A percentile compares a stretch with the other conserved stretches of the same genome.
These are phyloP conservation scores for Aureobasidium uvarum DNA, from an alignment of 2,329 filamentous ascomycete genomes.

Conservation along the genomic window DNA sequence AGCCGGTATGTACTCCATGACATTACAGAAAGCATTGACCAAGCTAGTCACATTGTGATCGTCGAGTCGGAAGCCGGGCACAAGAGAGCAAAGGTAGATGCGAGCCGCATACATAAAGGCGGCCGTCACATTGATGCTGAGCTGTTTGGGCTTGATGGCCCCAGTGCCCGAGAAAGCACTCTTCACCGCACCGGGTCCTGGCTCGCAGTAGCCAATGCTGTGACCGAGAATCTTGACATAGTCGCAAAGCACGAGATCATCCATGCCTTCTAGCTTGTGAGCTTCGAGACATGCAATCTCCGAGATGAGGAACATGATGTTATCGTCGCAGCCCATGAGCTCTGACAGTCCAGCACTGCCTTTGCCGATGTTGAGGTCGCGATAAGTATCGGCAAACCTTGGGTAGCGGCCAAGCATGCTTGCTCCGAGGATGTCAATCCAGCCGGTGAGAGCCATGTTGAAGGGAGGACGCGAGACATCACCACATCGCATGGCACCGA, in stretches of 20 bases:
- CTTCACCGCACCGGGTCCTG: constrained; percentile 40
- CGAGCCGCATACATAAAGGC: constrained; percentile 90
- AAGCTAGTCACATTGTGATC: constrained; percentile 73
- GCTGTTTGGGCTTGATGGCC: constrained; percentile 74
- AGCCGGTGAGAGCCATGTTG: constrained; percentile 90
- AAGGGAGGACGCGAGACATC: constrained; percentile 65
- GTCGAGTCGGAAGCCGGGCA: constrained; percentile 78
- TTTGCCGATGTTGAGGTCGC: constrained; percentile 76
- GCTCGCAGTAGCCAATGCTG: constrained; percentile 80
- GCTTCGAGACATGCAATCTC: constrained; percentile 96
- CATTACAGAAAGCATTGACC: constrained; percentile 71
- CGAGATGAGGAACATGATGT: constrained; percentile 96
- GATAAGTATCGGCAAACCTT: constrained; percentile 89
- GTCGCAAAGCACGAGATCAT: constrained; percentile 80
- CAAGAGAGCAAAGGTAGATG: constrained; percentile 94
- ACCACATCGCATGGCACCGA: constrained; percentile 48
- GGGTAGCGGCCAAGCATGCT: constrained; percentile 88
- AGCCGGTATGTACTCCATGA: constrained; percentile 77
- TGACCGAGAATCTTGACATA: constrained; percentile 86
- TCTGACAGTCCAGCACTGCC: constrained; percentile 74
- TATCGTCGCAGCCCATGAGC: constrained; percentile 96
- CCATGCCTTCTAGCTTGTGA: constrained; percentile 76
- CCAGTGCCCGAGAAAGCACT: constrained; percentile 62
- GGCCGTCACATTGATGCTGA: constrained; percentile 83
- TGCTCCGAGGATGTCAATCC: constrained; percentile 96